Percentiles rank a stretch among this genome's conserved stretches.
Evolutionary conservation across 2,329 filamentous ascomycete genomes (phyloP).

Genomic region (Ilyonectria robusta): DNA sequence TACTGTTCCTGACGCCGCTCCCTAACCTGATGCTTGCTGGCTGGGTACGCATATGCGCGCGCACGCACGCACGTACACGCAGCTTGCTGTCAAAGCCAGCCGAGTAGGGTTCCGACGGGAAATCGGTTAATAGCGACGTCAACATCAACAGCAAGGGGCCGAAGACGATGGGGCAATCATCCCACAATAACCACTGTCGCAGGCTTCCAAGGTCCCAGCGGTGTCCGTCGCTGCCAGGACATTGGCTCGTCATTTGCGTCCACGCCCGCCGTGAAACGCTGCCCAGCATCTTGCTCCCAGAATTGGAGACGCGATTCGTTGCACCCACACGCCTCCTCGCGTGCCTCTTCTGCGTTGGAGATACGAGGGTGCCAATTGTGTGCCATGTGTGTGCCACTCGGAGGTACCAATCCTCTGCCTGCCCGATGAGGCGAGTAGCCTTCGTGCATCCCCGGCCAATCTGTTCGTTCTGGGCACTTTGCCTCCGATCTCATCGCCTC

Average conservation of each 20-base stretch:
- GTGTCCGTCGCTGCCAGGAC: constrained; percentile 6
- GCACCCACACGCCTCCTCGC: constrained; percentile 14
- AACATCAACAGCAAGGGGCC: constrained; percentile 13
- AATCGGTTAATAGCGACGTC: neutral
- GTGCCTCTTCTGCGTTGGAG: constrained; percentile 2
- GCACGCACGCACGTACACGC: constrained; percentile 10
- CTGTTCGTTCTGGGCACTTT: constrained; percentile 23
- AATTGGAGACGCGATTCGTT: constrained; percentile 1
- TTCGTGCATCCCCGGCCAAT: constrained; percentile 16
- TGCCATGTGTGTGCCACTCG: neutral
- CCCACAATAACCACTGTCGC: constrained; percentile 10
- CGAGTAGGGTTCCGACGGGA: constrained; percentile 5
- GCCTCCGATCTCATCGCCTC: constrained; percentile 40
- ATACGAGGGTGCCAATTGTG: constrained; percentile 8
- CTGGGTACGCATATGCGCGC: neutral
- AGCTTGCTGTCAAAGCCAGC: neutral
- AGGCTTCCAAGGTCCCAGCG: constrained; percentile 9
- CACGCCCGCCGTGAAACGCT: constrained; percentile 13
- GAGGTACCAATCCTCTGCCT: constrained; percentile 9
- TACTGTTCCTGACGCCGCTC: constrained; percentile 4
- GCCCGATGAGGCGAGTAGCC: constrained; percentile 25
- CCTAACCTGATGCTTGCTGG: neutral
- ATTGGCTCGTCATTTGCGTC: neutral
- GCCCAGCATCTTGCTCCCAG: neutral
- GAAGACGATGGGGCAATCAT: constrained; percentile 15